Percentiles rank a stretch among this genome's conserved stretches.
Evolutionary conservation across 2,329 filamentous ascomycete species (phyloP).

Genomic region (Fusarium goolgardi): DNA sequence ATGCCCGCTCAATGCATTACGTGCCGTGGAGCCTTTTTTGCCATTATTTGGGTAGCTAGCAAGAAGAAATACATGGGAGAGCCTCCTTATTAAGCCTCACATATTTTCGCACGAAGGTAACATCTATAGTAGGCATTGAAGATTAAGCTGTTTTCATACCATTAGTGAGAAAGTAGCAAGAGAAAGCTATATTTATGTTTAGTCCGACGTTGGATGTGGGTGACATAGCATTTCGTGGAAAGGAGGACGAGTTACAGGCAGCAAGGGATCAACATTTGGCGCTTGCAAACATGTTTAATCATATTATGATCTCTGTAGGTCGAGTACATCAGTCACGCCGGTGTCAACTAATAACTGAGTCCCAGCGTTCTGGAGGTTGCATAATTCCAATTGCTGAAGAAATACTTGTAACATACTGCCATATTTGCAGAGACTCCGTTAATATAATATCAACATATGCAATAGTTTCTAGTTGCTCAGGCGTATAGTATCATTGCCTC

Average conservation of each 20-base stretch:
- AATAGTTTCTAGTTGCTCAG: neutral
- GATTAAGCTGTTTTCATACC: no score
- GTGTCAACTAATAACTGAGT: neutral
- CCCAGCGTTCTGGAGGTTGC: neutral
- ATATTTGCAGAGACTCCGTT: neutral
- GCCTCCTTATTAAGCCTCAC: neutral
- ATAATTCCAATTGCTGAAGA: neutral
- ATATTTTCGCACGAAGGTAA: neutral
- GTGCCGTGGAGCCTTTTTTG: neutral
- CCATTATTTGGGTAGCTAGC: neutral
- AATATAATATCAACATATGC: neutral
- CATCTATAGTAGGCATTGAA: neutral
- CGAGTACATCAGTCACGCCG: neutral
- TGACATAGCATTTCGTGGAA: neutral
- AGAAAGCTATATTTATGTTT: neutral
- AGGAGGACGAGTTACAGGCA: neutral
- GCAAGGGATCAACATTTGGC: neutral
- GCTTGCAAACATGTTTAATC: neutral
- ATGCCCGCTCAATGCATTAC: neutral
- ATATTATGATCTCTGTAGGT: neutral
- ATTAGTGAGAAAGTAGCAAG: neutral
- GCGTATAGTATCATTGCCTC: neutral
- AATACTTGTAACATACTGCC: no score
- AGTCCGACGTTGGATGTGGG: neutral
- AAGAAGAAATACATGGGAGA: neutral